These are phyloP conservation scores for Paraphaeosphaeria sporulosa DNA, from an alignment of 2,329 filamentous ascomycete species.

Conservation along the genomic window DNA sequence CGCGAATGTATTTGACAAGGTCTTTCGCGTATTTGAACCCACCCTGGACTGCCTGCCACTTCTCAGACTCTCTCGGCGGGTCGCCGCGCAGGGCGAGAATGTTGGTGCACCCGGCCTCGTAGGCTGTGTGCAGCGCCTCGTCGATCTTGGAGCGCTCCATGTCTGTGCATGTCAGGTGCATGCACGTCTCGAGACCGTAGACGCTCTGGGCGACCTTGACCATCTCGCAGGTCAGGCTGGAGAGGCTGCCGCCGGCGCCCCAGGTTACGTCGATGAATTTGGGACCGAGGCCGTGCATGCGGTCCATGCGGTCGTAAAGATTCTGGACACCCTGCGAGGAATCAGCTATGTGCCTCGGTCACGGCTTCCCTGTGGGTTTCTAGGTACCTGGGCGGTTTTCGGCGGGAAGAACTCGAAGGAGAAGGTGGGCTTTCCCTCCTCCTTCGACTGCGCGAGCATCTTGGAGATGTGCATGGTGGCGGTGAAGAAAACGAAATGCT, in stretches of 20 bases:
- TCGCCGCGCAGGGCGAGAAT: constrained; percentile 94
- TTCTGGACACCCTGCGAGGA: constrained; percentile 82
- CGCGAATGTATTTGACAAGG: constrained; percentile 82
- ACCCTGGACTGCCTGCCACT: constrained; percentile 87
- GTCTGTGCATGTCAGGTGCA: constrained; percentile 98
- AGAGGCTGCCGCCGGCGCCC: constrained; percentile 92
- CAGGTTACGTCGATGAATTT: constrained; percentile 98
- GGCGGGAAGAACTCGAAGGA: constrained; percentile 99
- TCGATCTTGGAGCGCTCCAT: constrained; percentile 95
- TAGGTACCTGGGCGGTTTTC: constrained; percentile 79
- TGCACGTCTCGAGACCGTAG: constrained; percentile 96
- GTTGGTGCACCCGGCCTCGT: constrained; percentile 96
- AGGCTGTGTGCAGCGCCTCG: constrained; percentile 83
- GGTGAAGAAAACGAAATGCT: constrained; percentile 3
- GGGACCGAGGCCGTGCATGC: constrained; percentile 93
- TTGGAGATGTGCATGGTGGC: constrained; percentile 97
- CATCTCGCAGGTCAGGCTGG: constrained; percentile 96
- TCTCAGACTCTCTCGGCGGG: constrained; percentile 90
- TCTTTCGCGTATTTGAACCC: constrained; percentile 94
- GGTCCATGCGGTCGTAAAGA: constrained; percentile 98
- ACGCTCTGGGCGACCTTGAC: constrained; percentile 93
- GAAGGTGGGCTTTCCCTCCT: constrained; percentile 83
- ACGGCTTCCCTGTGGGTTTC: not conserved
- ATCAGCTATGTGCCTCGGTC: not conserved
- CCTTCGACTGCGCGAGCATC: constrained; percentile 84